A percentile compares a stretch with the other conserved stretches of the same genome.
Evolutionary conservation across 306 rosid species (phyloP).

Genomic region (Malus asiatica): DNA sequence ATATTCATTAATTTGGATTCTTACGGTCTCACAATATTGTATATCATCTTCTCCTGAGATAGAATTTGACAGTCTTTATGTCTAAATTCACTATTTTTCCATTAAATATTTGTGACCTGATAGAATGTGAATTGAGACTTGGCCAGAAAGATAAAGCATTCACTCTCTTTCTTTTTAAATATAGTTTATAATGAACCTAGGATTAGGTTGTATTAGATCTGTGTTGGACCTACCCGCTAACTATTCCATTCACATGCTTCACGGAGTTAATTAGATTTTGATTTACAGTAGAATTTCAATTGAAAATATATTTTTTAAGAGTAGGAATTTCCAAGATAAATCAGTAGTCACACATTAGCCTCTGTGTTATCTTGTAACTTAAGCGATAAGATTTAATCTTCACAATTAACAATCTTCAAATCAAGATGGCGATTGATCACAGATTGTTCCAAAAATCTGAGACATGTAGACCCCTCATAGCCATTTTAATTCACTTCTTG

Average conservation of each 20-base stretch:
- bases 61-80: background rate
- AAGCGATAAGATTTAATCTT: conserved; percentile 46
- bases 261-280: conserved; percentile 6
- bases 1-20: background rate
- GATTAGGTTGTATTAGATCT: background rate
- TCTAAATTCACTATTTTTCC: background rate
- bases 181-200: background rate
- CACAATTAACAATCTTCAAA: conserved; percentile 18
- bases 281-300: background rate
- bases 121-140: background rate
- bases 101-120: background rate
- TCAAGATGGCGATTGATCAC: conserved; percentile 36
- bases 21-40: background rate
- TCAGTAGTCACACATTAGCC: conserved; percentile 8
- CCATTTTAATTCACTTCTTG: conserved; percentile 11
- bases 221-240: background rate
- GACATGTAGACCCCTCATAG: conserved; percentile 44
- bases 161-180: background rate
- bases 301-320: background rate
- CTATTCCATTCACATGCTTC: conserved; percentile 9
- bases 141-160: background rate
- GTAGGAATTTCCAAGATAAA: background rate
- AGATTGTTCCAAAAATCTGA: conserved; percentile 28
- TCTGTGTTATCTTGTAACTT: conserved; percentile 25
- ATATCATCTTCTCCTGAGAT: background rate